Percentiles rank a stretch among this genome's conserved stretches.
These are phyloP conservation scores for Penicillium oxalicum DNA, from an alignment of 2,329 filamentous ascomycete genomes.

Conservation along the genomic window DNA sequence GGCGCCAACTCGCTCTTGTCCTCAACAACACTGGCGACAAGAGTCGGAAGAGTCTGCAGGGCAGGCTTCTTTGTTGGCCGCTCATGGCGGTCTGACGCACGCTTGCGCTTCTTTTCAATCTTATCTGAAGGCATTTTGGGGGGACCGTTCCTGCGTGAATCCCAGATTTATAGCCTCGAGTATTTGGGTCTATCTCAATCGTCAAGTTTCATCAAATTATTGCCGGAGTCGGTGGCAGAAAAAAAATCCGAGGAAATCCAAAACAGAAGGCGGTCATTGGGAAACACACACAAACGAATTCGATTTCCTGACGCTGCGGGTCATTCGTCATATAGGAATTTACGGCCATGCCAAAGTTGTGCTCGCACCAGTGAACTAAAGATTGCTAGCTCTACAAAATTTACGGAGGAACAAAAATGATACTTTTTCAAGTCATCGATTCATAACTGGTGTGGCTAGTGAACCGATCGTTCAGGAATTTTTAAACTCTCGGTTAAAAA, in stretches of 20 bases:
- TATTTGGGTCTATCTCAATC: conserved; percentile 6
- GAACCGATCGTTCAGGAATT: conserved; percentile 23
- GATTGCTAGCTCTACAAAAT: not conserved
- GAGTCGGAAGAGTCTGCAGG: conserved; percentile 32
- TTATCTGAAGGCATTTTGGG: conserved; percentile 30
- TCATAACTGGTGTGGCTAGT: conserved; percentile 24
- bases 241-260: conserved; percentile 17
- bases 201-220: conserved; percentile 15
- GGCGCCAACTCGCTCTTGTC: conserved; percentile 46
- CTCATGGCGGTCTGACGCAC: conserved; percentile 39
- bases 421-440: conserved; percentile 22
- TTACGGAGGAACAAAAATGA: conserved; percentile 1
- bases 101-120: conserved; percentile 49
- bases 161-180: conserved; percentile 1
- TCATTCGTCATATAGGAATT: too few relatives aligned
- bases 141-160: not conserved
- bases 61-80: conserved; percentile 47
- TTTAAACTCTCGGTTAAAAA: conserved; percentile 28
- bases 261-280: conserved; percentile 23
- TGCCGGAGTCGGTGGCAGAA: conserved; percentile 20
- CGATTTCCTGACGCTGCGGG: too few relatives aligned
- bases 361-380: too few relatives aligned
- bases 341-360: conserved; percentile 1
- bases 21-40: conserved; percentile 43
- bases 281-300: conserved; percentile 13